Evolutionary conservation across 129 eudicot genomes (phyloP), one percentile per base, ranked within the genome.

Genomic region (Helianthus tuberosus): DNA sequence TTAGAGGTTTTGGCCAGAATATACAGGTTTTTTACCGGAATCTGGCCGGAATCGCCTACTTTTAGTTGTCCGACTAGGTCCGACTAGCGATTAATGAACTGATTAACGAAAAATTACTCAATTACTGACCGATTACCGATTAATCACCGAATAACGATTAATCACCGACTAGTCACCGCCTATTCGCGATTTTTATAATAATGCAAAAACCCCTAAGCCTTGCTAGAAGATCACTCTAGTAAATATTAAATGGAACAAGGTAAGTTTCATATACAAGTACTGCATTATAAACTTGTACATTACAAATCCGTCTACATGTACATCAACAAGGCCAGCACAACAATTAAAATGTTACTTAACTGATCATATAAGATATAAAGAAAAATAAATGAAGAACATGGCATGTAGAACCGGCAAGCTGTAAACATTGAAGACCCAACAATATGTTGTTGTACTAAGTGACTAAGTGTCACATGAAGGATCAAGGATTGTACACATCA

Each of bases 351-450:
- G 36, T 58, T 58, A 35, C 15, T 11, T 25, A 58, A 25, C n/a
- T 0, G 64, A 58, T n/a, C n/a, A n/a, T 23, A 55, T 20, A 55
- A 55, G 62, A 55, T 20, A 9, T 0, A 55, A 58, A 23, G 64
- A 23, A 58, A 58, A 58, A 58, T 58, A 58, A 58, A 58, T 58
- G 64, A 58, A 58, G 38, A 58, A 58, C 38, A 58, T 25, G 64
- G 3, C n/a, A 3, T 10, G 64, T 25, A 58, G 38, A 58, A 58
- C n/a, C 15, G 10, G 11, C 8, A 58, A 25, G 8, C 39, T 2
- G 35, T 55, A 8, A 11, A 23, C 38, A 58, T 58, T 58, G 15
- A 58, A 58, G 64, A 4, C 13, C 13, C 35, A 20, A 55, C 62
- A 55, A 55, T 55, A 11, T 55, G 6, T 55, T 12, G 11, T 43